These are phyloP conservation scores for Arbutus unedo DNA, from an alignment of 148 eudicot species.

Conservation along the genomic window DNA sequence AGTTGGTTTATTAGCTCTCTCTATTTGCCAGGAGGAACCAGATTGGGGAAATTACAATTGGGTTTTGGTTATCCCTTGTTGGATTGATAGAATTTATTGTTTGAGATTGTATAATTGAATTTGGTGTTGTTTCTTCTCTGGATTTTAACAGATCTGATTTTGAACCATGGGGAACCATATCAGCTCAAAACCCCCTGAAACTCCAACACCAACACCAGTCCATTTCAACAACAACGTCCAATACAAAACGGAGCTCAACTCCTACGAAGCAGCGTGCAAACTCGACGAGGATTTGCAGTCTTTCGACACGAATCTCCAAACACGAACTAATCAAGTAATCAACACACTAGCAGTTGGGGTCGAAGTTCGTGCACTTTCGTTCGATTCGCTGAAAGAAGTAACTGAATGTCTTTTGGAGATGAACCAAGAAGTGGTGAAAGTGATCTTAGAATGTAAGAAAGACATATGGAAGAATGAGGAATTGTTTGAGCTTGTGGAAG, in stretches of 20 bases:
- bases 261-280: conserved; percentile 79
- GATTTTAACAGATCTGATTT: neutral
- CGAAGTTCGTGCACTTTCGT: conserved; percentile 77
- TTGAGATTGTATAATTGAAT: neutral
- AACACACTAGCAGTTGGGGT: conserved; percentile 73
- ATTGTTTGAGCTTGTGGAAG: conserved; percentile 91
- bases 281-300: conserved; percentile 59
- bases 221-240: conserved; percentile 43
- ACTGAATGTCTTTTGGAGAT: conserved; percentile 88
- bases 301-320: conserved; percentile 64
- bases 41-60: neutral
- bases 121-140: neutral
- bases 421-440: conserved; percentile 97
- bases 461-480: conserved; percentile 96
- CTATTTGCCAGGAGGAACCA: neutral
- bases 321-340: conserved; percentile 68
- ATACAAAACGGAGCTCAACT: conserved; percentile 50
- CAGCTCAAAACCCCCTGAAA: neutral
- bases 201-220: conserved; percentile 23
- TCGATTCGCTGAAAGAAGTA: conserved; percentile 79
- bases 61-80: neutral
- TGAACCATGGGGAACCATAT: neutral
- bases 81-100: neutral
- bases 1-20: neutral
- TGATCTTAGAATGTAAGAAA: conserved; percentile 86